Conservation (phyloP, 129 eudicot species). For the Centrapalus pauciflorus region DNA sequence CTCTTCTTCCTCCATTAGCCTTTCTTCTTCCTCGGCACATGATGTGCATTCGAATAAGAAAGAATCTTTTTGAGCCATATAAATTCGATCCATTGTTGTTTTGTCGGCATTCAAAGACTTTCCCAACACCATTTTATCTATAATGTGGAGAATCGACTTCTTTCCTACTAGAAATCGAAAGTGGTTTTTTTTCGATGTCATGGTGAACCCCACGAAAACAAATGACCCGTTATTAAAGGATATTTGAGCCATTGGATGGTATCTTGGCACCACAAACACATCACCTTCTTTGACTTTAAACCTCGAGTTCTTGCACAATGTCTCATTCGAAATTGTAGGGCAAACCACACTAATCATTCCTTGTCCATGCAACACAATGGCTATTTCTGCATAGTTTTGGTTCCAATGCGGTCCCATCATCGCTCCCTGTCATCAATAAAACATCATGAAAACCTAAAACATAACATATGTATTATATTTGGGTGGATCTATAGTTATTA, state of each 20-base stretch:
- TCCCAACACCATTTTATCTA: slow-evolving; percentile 48
- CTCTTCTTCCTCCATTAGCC: slow-evolving; percentile 11
- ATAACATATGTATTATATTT: no score
- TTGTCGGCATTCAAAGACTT: slow-evolving; percentile 49
- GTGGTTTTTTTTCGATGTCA: slow-evolving; percentile 24
- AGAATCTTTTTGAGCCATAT: slow-evolving; percentile 31
- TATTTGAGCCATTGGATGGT: slow-evolving; percentile 69
- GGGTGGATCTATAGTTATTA: no score
- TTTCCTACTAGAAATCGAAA: slow-evolving; percentile 69
- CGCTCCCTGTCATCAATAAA: slow-evolving; percentile 42
- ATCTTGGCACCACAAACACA: slow-evolving; percentile 71
- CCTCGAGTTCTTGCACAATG: slow-evolving; percentile 42
- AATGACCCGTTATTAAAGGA: slow-evolving; percentile 64
- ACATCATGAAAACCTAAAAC: background rate
- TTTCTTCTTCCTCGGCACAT: slow-evolving; percentile 66
- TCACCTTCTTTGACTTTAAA: slow-evolving; percentile 72
- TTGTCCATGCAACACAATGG: slow-evolving; percentile 53
- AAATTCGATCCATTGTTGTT: slow-evolving; percentile 40
- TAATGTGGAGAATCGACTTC: slow-evolving; percentile 43
- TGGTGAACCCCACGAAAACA: slow-evolving; percentile 74
- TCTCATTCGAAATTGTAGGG: slow-evolving; percentile 32
- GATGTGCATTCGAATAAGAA: slow-evolving; percentile 52
- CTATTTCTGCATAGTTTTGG: slow-evolving; percentile 48
- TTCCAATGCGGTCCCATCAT: slow-evolving; percentile 96
- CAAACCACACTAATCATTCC: slow-evolving; percentile 71